A percentile compares a stretch with the other conserved stretches of the same genome.
phyloP scores from a whole-genome alignment of 805 yeast species.

The Candida alai region DNA sequence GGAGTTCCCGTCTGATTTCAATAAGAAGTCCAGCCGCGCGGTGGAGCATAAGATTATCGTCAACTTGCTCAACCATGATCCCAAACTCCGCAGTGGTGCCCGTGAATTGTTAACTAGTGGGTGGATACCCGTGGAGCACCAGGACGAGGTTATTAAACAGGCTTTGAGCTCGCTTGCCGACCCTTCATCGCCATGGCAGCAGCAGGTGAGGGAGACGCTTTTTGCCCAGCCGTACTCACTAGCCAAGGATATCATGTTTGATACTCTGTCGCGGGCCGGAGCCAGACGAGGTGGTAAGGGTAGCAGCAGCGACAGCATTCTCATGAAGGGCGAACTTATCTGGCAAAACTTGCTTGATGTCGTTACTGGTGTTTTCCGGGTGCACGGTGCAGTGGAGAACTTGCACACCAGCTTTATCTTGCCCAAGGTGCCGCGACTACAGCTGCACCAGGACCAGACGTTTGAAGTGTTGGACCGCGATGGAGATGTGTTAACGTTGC shows the following conservation, averaged over 20 bases:
- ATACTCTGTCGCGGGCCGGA: slow-evolving; percentile 31
- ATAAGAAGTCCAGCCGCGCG: slow-evolving; percentile 41
- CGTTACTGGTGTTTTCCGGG: slow-evolving; percentile 59
- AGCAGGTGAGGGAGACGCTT: slow-evolving; percentile 80
- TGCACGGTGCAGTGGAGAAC: slow-evolving; percentile 86
- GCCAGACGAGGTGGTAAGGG: slow-evolving; percentile 2
- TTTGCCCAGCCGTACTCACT: slow-evolving; percentile 82
- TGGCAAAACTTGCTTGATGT: slow-evolving; percentile 60
- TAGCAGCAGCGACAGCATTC: slow-evolving; percentile 43
- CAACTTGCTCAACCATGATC: slow-evolving; percentile 72
- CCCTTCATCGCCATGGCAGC: slow-evolving; percentile 92
- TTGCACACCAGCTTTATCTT: slow-evolving; percentile 61
- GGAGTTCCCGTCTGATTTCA: slow-evolving; percentile 70
- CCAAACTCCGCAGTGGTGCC: slow-evolving; percentile 78
- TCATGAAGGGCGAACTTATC: no score
- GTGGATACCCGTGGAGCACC: slow-evolving; percentile 80
- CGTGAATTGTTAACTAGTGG: slow-evolving; percentile 73
- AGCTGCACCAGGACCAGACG: slow-evolving; percentile 57
- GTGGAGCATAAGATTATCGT: slow-evolving; percentile 71
- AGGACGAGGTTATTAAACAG: slow-evolving; percentile 84
- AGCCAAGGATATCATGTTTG: slow-evolving; percentile 83
- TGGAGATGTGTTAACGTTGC: slow-evolving; percentile 85
- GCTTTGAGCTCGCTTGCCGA: slow-evolving; percentile 82
- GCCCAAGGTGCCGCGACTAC: slow-evolving; percentile 78
- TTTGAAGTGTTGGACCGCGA: slow-evolving; percentile 80